Conservation (phyloP, 2,329 filamentous ascomycete genomes). For the Exophiala sideris region DNA sequence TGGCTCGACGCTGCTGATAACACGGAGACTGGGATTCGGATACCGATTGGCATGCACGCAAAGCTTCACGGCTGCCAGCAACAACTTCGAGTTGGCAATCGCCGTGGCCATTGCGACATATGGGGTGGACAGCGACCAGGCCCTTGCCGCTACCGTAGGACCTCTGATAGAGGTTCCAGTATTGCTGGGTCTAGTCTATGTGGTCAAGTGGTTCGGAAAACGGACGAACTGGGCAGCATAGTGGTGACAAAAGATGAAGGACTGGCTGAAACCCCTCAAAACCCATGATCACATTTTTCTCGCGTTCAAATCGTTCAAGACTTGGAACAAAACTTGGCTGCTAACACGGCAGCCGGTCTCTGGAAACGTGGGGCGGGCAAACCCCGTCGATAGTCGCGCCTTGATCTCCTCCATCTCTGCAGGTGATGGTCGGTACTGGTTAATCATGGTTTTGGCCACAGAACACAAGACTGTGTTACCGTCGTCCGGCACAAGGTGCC, state of each 20-base stretch:
- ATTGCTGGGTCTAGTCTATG: slow-evolving; percentile 71
- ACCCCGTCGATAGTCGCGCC: slow-evolving; percentile 35
- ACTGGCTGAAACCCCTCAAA: neutral
- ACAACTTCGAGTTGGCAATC: slow-evolving; percentile 91
- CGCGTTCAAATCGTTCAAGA: slow-evolving; percentile 37
- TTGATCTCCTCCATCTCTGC: slow-evolving; percentile 37
- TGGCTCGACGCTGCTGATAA: slow-evolving; percentile 61
- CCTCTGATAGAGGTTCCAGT: slow-evolving; percentile 86
- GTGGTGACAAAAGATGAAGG: neutral
- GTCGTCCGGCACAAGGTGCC: neutral
- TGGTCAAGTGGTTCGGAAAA: slow-evolving; percentile 52
- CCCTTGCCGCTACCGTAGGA: slow-evolving; percentile 76
- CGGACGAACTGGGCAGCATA: slow-evolving; percentile 7
- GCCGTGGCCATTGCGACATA: slow-evolving; percentile 81
- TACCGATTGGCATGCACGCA: slow-evolving; percentile 71
- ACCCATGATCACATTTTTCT: neutral
- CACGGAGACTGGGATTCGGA: slow-evolving; percentile 65
- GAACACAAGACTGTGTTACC: slow-evolving; percentile 37
- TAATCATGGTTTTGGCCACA: slow-evolving; percentile 38
- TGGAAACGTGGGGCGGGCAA: slow-evolving; percentile 29
- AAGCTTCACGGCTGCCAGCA: slow-evolving; percentile 85
- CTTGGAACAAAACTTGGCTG: slow-evolving; percentile 42
- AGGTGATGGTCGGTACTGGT: slow-evolving; percentile 37
- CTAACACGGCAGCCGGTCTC: slow-evolving; percentile 38
- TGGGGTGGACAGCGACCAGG: slow-evolving; percentile 73